Percentiles rank a stretch among this genome's conserved stretches.
These are phyloP conservation scores for Pichia paraexigua DNA, from an alignment of 805 yeast genomes.

Conservation along the genomic window DNA sequence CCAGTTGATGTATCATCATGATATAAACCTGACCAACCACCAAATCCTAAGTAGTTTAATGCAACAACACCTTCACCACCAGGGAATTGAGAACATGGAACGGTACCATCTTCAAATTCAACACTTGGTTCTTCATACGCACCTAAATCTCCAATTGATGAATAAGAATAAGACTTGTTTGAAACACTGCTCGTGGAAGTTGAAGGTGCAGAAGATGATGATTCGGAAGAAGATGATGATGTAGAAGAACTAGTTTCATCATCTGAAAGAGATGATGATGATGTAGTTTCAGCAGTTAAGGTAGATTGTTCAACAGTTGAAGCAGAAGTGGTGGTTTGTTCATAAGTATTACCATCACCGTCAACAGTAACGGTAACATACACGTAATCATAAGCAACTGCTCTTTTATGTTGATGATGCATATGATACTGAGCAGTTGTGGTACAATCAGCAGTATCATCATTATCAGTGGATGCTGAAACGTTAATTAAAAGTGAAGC, in stretches of 20 bases:
- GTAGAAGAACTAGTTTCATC: background rate
- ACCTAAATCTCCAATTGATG: slow-evolving; percentile 49
- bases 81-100: slow-evolving; percentile 65
- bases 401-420: slow-evolving; percentile 57
- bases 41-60: slow-evolving; percentile 62
- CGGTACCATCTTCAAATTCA: slow-evolving; percentile 64
- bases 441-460: slow-evolving; percentile 30
- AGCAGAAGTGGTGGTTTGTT: slow-evolving; percentile 21
- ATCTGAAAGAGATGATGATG: slow-evolving; percentile 22
- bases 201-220: slow-evolving; percentile 24
- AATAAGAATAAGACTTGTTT: slow-evolving; percentile 30
- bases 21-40: slow-evolving; percentile 61
- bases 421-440: slow-evolving; percentile 37
- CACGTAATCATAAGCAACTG: slow-evolving; percentile 38
- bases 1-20: slow-evolving; percentile 36
- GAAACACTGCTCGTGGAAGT: slow-evolving; percentile 23
- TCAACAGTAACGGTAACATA: slow-evolving; percentile 50
- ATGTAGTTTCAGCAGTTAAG: slow-evolving; percentile 17
- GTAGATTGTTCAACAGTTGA: slow-evolving; percentile 14
- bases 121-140: slow-evolving; percentile 49
- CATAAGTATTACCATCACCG: slow-evolving; percentile 38
- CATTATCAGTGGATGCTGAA: slow-evolving; percentile 32
- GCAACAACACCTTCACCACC: slow-evolving; percentile 77
- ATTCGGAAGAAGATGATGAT: slow-evolving; percentile 25
- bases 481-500: slow-evolving; percentile 21